Base-by-base conservation (phyloP, 768 basidiomycete genomes). In the Termitomyces sp. region DNA sequence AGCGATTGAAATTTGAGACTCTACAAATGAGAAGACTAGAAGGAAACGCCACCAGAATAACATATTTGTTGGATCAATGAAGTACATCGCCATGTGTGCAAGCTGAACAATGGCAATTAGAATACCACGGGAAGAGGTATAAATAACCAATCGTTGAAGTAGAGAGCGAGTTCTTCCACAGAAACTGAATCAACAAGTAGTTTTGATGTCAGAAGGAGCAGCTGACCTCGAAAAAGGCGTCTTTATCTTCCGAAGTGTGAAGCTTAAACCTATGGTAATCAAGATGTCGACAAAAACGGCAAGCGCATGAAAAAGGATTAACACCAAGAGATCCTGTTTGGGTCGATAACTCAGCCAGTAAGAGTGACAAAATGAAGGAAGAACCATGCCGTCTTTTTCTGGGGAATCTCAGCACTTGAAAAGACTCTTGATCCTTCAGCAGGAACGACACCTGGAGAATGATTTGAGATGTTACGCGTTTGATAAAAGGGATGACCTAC, bases 31-130 rank as follows among this genome's bases (percentile, higher is more conserved):
- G 16, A 40, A 18, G 46, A 3, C n/a, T 11, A 36, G 4, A 9
- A 49, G 13, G 7, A n/a, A n/a, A 20, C 7, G 18, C 20, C 16
- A 60, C 63, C 63, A 55, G 35, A 64, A 54, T 15, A 63, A 49
- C 16, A 49, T n/a, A 7, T 55, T 58, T 6, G 36, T 24, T 15
- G 63, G 39, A 15, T 55, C 11, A 4, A 60, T 22, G 8, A 66
- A 28, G 48, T 55, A 66, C 58, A 62, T 64, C 4, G 55, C 35
- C 12, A 64, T 55, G 24, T 64, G 65, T 22, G 39, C 65, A 22
- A 66, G 38, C 36, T 66, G 65, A 12, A 48, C 32, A 7, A 59
- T 2, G 7, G 46, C 39, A 38, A 66, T 38, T 0, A 64, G 33
- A 22, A 62, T 58, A 13, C 65, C 65, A 18, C 63, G 62, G 7